These are phyloP conservation scores for Eucalyptus leucophloia DNA, from an alignment of 345 rosid species.

Conservation along the genomic window DNA sequence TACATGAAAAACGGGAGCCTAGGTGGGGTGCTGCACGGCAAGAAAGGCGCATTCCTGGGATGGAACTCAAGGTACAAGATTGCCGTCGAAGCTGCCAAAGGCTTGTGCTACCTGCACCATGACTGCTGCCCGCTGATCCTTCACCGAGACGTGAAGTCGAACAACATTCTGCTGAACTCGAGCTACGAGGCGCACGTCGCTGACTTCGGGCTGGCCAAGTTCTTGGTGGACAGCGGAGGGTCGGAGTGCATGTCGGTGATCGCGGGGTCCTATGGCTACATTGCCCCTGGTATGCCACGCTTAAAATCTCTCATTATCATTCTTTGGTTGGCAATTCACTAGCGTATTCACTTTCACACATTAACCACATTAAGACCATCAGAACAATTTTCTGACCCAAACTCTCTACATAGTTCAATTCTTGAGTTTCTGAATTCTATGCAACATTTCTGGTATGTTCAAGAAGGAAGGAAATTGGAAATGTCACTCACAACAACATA, in stretches of 20 bases:
- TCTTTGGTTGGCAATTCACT: background rate
- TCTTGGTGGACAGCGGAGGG: slow-evolving; percentile 35
- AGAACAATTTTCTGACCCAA: background rate
- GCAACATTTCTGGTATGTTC: background rate
- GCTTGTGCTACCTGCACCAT: slow-evolving; percentile 66
- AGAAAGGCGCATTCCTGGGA: slow-evolving; percentile 33
- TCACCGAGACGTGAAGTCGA: slow-evolving; percentile 71
- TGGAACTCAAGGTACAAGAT: slow-evolving; percentile 58
- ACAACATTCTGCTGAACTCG: slow-evolving; percentile 49
- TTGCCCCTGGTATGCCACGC: slow-evolving; percentile 46
- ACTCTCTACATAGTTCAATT: background rate
- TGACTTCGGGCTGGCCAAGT: slow-evolving; percentile 67
- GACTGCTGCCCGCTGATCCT: slow-evolving; percentile 60
- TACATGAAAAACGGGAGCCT: slow-evolving; percentile 66
- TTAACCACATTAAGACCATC: background rate
- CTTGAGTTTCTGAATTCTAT: background rate
- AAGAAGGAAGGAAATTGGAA: background rate
- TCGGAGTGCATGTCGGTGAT: slow-evolving; percentile 72
- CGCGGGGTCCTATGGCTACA: slow-evolving; percentile 72
- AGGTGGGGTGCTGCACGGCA: slow-evolving; percentile 54
- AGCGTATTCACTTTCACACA: background rate
- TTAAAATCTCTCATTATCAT: background rate
- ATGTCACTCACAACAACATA: background rate
- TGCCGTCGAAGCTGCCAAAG: slow-evolving; percentile 62
- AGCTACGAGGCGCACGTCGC: slow-evolving; percentile 70